Conservation (phyloP, 1,139 yeast species). For the Oligophagozyma castellii region DNA sequence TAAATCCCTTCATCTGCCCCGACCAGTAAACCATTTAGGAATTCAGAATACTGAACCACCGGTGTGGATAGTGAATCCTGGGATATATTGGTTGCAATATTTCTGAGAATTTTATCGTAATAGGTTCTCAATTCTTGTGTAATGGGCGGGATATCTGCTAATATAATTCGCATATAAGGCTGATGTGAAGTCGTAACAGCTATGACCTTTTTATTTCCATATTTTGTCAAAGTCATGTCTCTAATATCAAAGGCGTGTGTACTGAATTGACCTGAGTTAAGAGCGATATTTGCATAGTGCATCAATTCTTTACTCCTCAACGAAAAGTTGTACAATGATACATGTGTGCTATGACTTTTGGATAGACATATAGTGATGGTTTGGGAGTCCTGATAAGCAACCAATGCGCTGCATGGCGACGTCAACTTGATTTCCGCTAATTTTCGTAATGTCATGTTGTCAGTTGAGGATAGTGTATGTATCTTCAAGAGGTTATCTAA, state of each 20-base stretch:
- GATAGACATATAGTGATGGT: conserved; percentile 37
- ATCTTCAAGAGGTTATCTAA: conserved; percentile 42
- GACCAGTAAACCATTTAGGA: conserved; percentile 43
- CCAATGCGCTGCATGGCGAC: conserved; percentile 38
- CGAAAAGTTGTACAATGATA: conserved; percentile 34
- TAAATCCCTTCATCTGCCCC: conserved; percentile 58
- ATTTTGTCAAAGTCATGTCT: conserved; percentile 26
- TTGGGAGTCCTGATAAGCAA: conserved; percentile 12
- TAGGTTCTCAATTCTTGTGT: conserved; percentile 7
- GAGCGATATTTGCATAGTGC: conserved; percentile 37
- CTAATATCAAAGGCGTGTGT: conserved; percentile 53
- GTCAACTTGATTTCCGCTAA: conserved; percentile 29
- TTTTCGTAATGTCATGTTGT: conserved; percentile 10
- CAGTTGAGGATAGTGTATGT: conserved; percentile 22
- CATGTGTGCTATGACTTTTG: conserved; percentile 44
- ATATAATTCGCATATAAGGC: conserved; percentile 57
- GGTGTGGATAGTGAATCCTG: conserved; percentile 62
- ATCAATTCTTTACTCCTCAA: conserved; percentile 12
- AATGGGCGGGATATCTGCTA: conserved; percentile 23
- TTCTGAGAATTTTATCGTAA: conserved; percentile 37
- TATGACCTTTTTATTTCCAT: too few relatives aligned
- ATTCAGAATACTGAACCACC: conserved; percentile 30
- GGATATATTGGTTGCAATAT: conserved; percentile 47
- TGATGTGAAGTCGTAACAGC: conserved; percentile 56
- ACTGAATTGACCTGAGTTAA: conserved; percentile 67